phyloP scores from a whole-genome alignment of 2,329 filamentous ascomycete genomes.

The Parastagonospora nodorum region DNA sequence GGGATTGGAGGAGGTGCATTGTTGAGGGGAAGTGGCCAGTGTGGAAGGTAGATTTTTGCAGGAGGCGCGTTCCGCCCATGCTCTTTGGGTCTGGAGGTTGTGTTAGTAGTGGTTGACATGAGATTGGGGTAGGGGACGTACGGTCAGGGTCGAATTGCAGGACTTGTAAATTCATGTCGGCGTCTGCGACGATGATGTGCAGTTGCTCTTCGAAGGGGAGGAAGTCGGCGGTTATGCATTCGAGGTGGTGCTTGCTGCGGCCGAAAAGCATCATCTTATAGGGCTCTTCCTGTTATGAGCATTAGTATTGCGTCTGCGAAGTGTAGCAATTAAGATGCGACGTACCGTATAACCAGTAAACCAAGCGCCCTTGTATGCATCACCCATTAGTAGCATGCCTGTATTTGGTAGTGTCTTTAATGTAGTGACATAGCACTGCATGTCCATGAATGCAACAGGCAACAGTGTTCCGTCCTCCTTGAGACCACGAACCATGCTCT shows the following conservation, averaged over 20 bases:
- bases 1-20: constrained; percentile 76
- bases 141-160: constrained; percentile 94
- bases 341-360: constrained; percentile 85
- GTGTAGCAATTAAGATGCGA: neutral
- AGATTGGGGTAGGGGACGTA: constrained; percentile 53
- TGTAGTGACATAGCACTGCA: constrained; percentile 90
- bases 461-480: constrained; percentile 93
- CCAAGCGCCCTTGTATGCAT: constrained; percentile 93
- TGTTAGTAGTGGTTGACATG: neutral
- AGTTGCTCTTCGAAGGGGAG: constrained; percentile 83
- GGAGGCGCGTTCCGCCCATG: constrained; percentile 81
- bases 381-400: constrained; percentile 84
- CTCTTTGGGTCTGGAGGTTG: constrained; percentile 78
- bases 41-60: constrained; percentile 87
- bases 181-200: constrained; percentile 81
- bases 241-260: constrained; percentile 78
- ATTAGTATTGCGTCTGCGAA: constrained; percentile 13
- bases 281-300: constrained; percentile 71
- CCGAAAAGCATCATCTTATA: constrained; percentile 94
- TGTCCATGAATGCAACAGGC: constrained; percentile 96
- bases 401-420: constrained; percentile 82
- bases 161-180: constrained; percentile 83
- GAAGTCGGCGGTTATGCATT: constrained; percentile 83
- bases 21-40: constrained; percentile 78
- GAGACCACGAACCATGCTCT: constrained; percentile 93